Evolutionary conservation across 192 early-diverging fungal species (phyloP).

Genomic region (Rhizoclosmatium sp.): DNA sequence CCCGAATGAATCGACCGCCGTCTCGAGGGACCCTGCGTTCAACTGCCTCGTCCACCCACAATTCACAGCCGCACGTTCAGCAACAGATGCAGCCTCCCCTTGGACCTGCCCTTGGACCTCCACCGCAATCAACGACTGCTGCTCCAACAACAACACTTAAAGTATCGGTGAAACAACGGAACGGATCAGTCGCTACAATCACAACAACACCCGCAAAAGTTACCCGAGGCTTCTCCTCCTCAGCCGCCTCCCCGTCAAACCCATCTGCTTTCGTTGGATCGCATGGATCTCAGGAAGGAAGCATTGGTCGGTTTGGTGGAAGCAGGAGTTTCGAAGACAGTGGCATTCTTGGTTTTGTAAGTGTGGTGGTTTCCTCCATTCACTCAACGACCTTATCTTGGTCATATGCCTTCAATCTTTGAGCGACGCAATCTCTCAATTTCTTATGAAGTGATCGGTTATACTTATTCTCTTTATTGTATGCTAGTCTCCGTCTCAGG

Average conservation of each 20-base stretch:
- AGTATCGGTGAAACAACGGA: constrained; percentile 28
- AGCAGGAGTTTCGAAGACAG: background rate
- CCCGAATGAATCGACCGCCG: background rate
- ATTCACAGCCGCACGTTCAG: background rate
- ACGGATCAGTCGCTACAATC: constrained; percentile 33
- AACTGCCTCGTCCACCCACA: background rate
- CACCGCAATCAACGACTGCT: background rate
- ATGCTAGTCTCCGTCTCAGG: too few relatives aligned
- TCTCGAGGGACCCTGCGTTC: background rate
- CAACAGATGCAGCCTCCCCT: background rate
- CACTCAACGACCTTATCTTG: too few relatives aligned
- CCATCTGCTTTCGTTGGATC: background rate
- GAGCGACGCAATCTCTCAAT: too few relatives aligned
- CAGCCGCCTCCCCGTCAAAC: background rate
- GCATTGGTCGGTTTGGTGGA: background rate
- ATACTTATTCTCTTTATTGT: too few relatives aligned
- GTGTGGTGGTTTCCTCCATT: background rate
- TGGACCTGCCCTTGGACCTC: background rate
- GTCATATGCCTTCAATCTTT: too few relatives aligned
- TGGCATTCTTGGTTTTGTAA: background rate
- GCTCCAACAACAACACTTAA: constrained; percentile 10
- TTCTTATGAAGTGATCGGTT: too few relatives aligned
- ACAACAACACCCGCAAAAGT: constrained; percentile 36
- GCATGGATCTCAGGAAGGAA: background rate
- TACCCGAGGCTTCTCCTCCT: constrained; percentile 20